Base-by-base conservation (phyloP, 371 early-diverging fungal species). In the Conidiobolus incongruus region DNA sequence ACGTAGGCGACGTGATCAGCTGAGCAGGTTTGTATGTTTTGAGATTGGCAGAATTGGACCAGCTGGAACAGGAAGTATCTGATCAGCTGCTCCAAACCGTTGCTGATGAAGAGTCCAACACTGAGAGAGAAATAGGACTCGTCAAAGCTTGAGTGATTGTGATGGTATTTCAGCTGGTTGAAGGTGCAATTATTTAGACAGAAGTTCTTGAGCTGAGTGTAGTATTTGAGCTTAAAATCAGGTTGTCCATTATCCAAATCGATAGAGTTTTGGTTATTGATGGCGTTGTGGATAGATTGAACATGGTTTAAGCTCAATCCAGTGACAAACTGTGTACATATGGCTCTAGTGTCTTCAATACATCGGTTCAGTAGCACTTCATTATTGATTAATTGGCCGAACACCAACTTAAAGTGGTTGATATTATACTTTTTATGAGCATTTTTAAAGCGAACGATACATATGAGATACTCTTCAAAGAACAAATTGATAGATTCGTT, bases 231-330 rank as follows among this genome's bases (percentile, higher is more conserved):
- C 21, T 23, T 39, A 39, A 21, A 19, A 13, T 23, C 5, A 8
- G 39, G 39, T n/a, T 35, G 7, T 10, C 21, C 39, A 17, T 39
- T 21, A 8, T 15, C 12, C n/a, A 39, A 15, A 26, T 39, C 39
- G 7, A 39, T 4, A 4, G 21, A 10, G 15, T 39, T 21, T 21
- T 17, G 11, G 6, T 4, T 12, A 12, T 39, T 39, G 7, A 39
- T 23, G 5, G 13, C 10, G n/a, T 39, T 21, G 12, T 39, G 39
- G 10, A 23, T 23, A 21, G 39, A 39, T 21, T 19, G n/a, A 19
- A 39, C 39, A 39, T 21, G 21, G n/a, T 39, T 23, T 39, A 39
- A 39, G 5, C 20, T 19, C 12, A 39, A 23, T 17, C 39, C 39
- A 19, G 39, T 39, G 17, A 39, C 21, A 15, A 39, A 19, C 23